Evolutionary conservation across 371 early-diverging fungal genomes (phyloP).

Genomic region (Coelomomyces lativittatus): DNA sequence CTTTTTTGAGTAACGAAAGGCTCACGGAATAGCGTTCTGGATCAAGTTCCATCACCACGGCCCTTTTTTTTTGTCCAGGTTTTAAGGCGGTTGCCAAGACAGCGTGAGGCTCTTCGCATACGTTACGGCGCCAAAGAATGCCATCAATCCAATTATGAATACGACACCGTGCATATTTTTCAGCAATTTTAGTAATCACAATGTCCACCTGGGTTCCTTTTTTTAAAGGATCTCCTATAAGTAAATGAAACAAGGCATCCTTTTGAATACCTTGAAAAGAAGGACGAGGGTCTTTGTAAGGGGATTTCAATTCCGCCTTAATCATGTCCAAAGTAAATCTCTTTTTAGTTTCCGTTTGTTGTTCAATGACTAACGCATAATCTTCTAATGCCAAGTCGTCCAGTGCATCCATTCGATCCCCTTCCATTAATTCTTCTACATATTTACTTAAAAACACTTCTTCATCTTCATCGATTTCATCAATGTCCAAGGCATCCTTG

Average conservation of each 20-base stretch:
- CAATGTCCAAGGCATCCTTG: slow-evolving; percentile 82
- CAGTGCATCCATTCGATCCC: slow-evolving; percentile 51
- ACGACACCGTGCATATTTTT: slow-evolving; percentile 50
- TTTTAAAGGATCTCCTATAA: slow-evolving; percentile 71
- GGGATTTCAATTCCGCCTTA: slow-evolving; percentile 65
- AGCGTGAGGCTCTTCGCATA: not conserved
- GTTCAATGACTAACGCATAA: slow-evolving; percentile 66
- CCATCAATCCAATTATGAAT: slow-evolving; percentile 73
- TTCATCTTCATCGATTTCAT: slow-evolving; percentile 45
- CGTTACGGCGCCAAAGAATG: slow-evolving; percentile 35
- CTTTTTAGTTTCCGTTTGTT: slow-evolving; percentile 53
- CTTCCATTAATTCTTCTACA: slow-evolving; percentile 61
- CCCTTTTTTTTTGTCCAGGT: slow-evolving; percentile 49
- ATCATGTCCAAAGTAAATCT: slow-evolving; percentile 61
- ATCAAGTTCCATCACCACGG: slow-evolving; percentile 58
- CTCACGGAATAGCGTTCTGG: slow-evolving; percentile 58
- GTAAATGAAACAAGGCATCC: slow-evolving; percentile 17
- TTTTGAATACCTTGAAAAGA: too few relatives aligned
- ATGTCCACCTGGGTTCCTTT: slow-evolving; percentile 53
- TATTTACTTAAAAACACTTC: slow-evolving; percentile 38
- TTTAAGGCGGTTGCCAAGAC: slow-evolving; percentile 29
- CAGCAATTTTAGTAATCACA: slow-evolving; percentile 41
- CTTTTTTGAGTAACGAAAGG: slow-evolving; percentile 27
- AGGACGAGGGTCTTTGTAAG: slow-evolving; percentile 57
- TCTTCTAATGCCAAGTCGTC: slow-evolving; percentile 73